These are phyloP conservation scores for Sabuloglossum arenarium DNA, from an alignment of 495 filamentous ascomycete genomes.

Conservation along the genomic window DNA sequence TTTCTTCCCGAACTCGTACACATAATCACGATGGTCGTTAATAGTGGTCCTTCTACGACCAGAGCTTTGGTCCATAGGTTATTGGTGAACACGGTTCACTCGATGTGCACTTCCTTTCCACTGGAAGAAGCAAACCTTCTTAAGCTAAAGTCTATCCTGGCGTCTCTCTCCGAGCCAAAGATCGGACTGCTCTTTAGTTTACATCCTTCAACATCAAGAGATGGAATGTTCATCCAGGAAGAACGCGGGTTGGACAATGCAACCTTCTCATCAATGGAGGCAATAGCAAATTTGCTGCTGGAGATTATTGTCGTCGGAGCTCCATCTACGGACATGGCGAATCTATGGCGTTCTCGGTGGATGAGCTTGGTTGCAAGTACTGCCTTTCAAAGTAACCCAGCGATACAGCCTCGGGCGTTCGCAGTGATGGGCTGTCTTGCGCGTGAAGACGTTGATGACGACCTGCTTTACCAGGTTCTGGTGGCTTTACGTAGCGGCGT, in stretches of 20 bases:
- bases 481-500: constrained; percentile 40
- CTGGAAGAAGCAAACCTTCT: constrained; percentile 31
- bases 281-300: constrained; percentile 28
- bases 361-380: constrained; percentile 50
- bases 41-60: constrained; percentile 32
- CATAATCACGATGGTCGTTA: constrained; percentile 43
- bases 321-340: constrained; percentile 38
- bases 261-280: constrained; percentile 15
- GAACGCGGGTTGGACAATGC: constrained; percentile 11
- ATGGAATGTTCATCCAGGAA: constrained; percentile 14
- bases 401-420: constrained; percentile 44
- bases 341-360: constrained; percentile 49
- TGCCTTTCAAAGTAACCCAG: constrained; percentile 48
- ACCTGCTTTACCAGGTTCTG: constrained; percentile 45
- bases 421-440: constrained; percentile 49
- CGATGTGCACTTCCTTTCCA: constrained; percentile 38
- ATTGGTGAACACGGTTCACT: constrained; percentile 40
- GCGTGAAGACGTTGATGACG: constrained; percentile 44
- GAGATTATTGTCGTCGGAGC: constrained; percentile 40
- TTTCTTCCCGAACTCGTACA: constrained; percentile 47
- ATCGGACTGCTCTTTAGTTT: constrained; percentile 16
- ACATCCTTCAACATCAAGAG: constrained; percentile 15
- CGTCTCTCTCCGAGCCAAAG: constrained; percentile 18
- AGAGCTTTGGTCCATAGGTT: constrained; percentile 34
- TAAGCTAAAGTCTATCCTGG: constrained; percentile 30